Evolutionary conservation across 1,284 basidiomycete genomes (phyloP), one percentile per base, ranked within the genome.

Genomic region (Tausonia pullulans): DNA sequence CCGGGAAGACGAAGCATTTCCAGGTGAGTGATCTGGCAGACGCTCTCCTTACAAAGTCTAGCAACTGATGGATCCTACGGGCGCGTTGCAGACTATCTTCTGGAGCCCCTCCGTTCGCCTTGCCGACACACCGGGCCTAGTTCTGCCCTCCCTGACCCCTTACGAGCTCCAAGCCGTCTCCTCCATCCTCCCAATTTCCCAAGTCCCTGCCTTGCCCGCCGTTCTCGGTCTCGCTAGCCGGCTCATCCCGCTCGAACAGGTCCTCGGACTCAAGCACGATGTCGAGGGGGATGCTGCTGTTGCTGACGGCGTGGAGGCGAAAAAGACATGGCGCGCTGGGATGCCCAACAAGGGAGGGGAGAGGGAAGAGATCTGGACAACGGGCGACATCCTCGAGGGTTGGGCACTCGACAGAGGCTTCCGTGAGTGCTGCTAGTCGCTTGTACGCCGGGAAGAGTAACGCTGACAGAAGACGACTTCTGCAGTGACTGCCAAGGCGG

Each of bases 101-200:
- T 48, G 50, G 46, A 44, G 55, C 27, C 46, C 41, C 13, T n/a
- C 14, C 46, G 46, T 64, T 59, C 61, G 52, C 7, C 65, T 63
- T 9, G 62, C 56, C 43, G 65, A 66, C 43, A 58, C 61, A 6
- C 65, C 66, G 4, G 59, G 55, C 3, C 62, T 64, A 14, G 58
- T 68, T 49, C 63, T 57, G 40, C 51, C 58, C 8, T 57, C 45
- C 51, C 9, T 62, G n/a, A 63, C 61, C 4, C 56, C 65, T 3
- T 66, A 58, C 53, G 65, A 66, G 57, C 61, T 52, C 8, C 59
- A 27, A 45, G 58, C 49, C 16, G 11, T 63, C n/a, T 58, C 61
- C 11, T 62, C 43, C 89, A 84, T 92, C 69, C 79, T 95, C n/a
- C 90, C 91, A 10, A 94, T 96, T 67, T 88, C 86, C 27, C 87